phyloP scores from a whole-genome alignment of 768 basidiomycete species.

The Lactifluus rugatus region DNA sequence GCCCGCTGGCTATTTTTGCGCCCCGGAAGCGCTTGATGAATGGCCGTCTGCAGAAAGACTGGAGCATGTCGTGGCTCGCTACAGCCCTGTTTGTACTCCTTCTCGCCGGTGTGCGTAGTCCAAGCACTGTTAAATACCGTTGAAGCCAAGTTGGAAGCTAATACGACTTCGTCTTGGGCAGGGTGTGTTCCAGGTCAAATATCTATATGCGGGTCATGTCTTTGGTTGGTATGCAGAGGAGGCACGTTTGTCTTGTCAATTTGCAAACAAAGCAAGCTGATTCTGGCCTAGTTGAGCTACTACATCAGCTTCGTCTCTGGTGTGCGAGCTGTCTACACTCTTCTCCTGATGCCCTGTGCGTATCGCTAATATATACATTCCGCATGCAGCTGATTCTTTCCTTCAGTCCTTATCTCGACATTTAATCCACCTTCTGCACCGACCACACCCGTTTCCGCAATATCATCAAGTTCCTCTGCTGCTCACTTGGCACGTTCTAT shows the following conservation, averaged over 20 bases:
- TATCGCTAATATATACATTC: neutral
- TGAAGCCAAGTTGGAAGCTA: conserved; percentile 4
- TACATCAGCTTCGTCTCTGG: conserved; percentile 66
- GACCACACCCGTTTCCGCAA: conserved; percentile 1
- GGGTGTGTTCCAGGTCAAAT: conserved; percentile 69
- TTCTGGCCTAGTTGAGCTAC: conserved; percentile 44
- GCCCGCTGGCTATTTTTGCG: conserved; percentile 60
- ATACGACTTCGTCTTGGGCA: conserved; percentile 20
- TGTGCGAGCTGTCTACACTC: conserved; percentile 52
- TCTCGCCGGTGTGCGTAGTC: conserved; percentile 47
- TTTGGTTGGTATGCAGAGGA: conserved; percentile 59
- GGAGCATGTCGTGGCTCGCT: conserved; percentile 64
- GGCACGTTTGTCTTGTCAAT: conserved; percentile 24
- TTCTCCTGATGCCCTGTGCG: conserved; percentile 62
- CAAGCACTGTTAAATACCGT: neutral
- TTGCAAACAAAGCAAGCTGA: neutral
- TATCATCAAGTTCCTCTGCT: conserved; percentile 33
- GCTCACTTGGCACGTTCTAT: conserved; percentile 49
- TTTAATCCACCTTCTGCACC: conserved; percentile 38
- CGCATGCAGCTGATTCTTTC: conserved; percentile 27
- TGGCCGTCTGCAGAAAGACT: conserved; percentile 40
- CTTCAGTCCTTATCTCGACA: conserved; percentile 48
- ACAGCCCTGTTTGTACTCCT: conserved; percentile 52
- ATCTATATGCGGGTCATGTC: conserved; percentile 65
- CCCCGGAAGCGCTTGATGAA: conserved; percentile 41